phyloP scores from a whole-genome alignment of 2,329 filamentous ascomycete species.

The Ophiostoma ips region DNA sequence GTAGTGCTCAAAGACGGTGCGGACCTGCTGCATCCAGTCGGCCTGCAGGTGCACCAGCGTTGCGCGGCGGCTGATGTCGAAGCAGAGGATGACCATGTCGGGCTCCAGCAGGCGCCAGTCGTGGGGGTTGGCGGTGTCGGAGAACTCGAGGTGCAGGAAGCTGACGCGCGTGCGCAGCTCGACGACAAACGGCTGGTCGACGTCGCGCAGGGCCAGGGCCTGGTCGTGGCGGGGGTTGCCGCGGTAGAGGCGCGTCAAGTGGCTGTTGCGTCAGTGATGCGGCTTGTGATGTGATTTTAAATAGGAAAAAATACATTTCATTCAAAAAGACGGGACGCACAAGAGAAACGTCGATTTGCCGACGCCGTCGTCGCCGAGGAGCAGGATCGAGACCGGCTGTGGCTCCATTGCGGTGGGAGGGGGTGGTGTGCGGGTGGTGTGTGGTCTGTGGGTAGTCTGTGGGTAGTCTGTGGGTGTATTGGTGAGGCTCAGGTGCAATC shows the following conservation, averaged over 20 bases:
- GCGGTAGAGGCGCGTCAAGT: conserved; percentile 2
- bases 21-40: conserved; percentile 45
- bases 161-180: conserved; percentile 33
- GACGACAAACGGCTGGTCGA: conserved; percentile 47
- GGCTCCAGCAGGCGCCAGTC: conserved; percentile 45
- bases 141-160: conserved; percentile 42
- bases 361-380: conserved; percentile 45
- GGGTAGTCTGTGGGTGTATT: neutral
- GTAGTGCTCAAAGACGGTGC: conserved; percentile 30
- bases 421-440: neutral
- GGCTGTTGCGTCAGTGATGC: neutral
- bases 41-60: conserved; percentile 45
- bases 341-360: conserved; percentile 50
- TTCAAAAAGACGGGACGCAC: conserved; percentile 32
- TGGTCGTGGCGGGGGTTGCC: conserved; percentile 6
- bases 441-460: too few species aligned
- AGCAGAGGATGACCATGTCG: conserved; percentile 45
- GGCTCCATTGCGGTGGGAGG: conserved; percentile 8
- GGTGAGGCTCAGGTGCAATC: too few species aligned
- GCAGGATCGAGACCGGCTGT: conserved; percentile 28
- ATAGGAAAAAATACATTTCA: too few species aligned
- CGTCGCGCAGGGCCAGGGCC: conserved; percentile 35
- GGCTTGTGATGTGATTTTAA: too few species aligned
- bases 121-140: conserved; percentile 43
- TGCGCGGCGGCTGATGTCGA: conserved; percentile 44